These are phyloP conservation scores for Solanum dulcamara DNA, from an alignment of 257 asterid genomes.

Conservation along the genomic window DNA sequence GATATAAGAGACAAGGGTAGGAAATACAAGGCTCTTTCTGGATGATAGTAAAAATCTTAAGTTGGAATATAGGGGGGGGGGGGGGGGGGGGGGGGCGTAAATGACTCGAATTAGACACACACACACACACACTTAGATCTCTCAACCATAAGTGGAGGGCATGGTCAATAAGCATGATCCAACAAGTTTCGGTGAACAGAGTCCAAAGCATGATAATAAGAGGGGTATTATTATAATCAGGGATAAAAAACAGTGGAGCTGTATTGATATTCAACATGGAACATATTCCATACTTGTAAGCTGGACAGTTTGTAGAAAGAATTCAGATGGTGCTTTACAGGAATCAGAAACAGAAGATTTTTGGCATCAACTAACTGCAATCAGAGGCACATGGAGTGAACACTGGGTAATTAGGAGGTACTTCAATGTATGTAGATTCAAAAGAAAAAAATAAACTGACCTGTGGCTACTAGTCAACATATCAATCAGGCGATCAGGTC, in stretches of 20 bases:
- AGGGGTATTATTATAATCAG: neutral
- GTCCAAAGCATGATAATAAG: neutral
- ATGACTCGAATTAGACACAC: neutral
- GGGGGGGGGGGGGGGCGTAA: no score
- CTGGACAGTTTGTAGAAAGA: neutral
- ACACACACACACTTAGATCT: neutral
- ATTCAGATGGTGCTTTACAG: neutral
- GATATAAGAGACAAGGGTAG: neutral
- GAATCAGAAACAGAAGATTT: neutral
- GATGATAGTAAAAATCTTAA: neutral
- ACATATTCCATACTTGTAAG: neutral
- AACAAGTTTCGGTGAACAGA: neutral
- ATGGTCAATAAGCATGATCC: neutral
- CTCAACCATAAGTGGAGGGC: neutral
- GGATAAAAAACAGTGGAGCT: neutral
- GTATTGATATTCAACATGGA: neutral
- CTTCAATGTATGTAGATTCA: neutral
- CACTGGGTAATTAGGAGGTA: neutral
- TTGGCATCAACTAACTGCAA: neutral
- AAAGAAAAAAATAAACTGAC: slow-evolving; percentile 8
- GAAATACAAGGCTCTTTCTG: neutral
- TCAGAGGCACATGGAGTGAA: neutral
- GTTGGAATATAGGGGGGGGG: neutral
- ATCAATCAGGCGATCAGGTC: slow-evolving; percentile 98
- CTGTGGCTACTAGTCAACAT: slow-evolving; percentile 96